phyloP scores from a whole-genome alignment of 352 stramenopile species.

The Pythium brachiatum region DNA sequence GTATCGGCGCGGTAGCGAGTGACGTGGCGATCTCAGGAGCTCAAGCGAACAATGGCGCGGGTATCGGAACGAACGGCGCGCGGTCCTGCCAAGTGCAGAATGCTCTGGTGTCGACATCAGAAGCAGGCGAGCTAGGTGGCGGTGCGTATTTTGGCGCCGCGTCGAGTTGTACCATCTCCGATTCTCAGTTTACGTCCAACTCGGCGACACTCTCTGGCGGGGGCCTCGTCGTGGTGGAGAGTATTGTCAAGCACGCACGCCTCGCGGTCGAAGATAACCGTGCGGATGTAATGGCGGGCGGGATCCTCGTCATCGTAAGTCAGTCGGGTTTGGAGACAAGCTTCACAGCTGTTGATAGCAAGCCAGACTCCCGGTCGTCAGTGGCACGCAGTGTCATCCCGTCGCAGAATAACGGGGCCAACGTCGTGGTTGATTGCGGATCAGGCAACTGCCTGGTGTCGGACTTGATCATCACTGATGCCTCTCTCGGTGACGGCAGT shows the following conservation, averaged over 20 bases:
- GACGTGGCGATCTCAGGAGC: conserved; percentile 5
- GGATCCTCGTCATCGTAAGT: conserved; percentile 6
- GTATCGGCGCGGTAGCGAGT: background rate
- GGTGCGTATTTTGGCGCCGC: conserved; percentile 8
- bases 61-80: conserved; percentile 1
- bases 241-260: conserved; percentile 1
- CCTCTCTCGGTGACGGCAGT: background rate
- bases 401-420: conserved; percentile 2
- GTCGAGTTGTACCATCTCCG: background rate
- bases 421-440: conserved; percentile 16
- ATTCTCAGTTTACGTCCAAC: conserved; percentile 6
- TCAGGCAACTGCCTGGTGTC: conserved; percentile 5
- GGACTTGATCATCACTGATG: conserved; percentile 8
- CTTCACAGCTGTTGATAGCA: background rate
- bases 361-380: background rate
- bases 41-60: conserved; percentile 2
- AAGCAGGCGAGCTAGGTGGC: conserved; percentile 8
- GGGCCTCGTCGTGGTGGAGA: conserved; percentile 16
- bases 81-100: conserved; percentile 9
- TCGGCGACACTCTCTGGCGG: conserved; percentile 4
- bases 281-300: conserved; percentile 6
- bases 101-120: background rate
- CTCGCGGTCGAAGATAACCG: conserved; percentile 17
- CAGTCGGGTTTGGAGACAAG: background rate
- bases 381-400: conserved; percentile 10